Evolutionary conservation across 1,139 yeast genomes (phyloP).

Genomic region (Pneumocystis murina): DNA sequence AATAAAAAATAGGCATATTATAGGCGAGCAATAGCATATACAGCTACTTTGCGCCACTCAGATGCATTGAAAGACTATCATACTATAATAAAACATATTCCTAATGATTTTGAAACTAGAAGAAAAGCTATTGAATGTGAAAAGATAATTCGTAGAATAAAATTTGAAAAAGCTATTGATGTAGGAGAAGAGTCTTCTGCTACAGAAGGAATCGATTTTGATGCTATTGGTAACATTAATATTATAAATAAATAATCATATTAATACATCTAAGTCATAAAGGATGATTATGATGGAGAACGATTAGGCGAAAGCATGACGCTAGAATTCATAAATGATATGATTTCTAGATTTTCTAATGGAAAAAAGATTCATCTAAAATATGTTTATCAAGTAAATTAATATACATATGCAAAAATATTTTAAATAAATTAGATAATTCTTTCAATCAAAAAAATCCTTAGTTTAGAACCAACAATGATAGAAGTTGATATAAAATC

Average conservation of each 20-base stretch:
- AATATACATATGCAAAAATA: neutral
- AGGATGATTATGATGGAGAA: conserved; percentile 55
- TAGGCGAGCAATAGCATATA: conserved; percentile 68
- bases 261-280: conserved; percentile 22
- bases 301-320: conserved; percentile 30
- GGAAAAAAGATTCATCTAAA: conserved; percentile 66
- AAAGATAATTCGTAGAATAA: conserved; percentile 52
- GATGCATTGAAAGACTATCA: conserved; percentile 62
- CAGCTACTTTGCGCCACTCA: conserved; percentile 62
- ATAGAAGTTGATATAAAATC: conserved; percentile 47
- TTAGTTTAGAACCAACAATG: conserved; percentile 55
- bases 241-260: neutral
- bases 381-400: conserved; percentile 50
- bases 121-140: conserved; percentile 51
- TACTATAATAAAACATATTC: conserved; percentile 44
- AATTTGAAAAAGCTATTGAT: conserved; percentile 79
- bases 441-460: conserved; percentile 43
- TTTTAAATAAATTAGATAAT: conserved; percentile 29
- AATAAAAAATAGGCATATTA: conserved; percentile 33
- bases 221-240: conserved; percentile 8
- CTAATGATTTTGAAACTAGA: conserved; percentile 55
- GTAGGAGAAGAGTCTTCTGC: conserved; percentile 38
- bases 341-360: conserved; percentile 53
- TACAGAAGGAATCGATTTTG: conserved; percentile 14
- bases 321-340: conserved; percentile 42